Conservation (phyloP, 139 green algal species). For the Tetradesmus obliquus region DNA sequence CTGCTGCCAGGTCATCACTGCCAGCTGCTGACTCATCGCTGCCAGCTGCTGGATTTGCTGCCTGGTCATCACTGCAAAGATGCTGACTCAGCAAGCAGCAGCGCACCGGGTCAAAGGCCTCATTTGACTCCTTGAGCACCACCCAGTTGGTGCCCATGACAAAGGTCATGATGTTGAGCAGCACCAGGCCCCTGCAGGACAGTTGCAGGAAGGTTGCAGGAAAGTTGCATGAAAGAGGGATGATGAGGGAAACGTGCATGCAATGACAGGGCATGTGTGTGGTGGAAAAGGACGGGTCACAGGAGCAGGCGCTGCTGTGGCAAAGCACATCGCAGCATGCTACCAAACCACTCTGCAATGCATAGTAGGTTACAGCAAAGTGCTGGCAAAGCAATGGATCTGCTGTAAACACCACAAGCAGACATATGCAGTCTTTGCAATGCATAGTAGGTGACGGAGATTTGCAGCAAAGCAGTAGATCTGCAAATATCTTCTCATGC, state of each 20-base stretch:
- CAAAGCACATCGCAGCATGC: not conserved
- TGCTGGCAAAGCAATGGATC: too few relatives aligned
- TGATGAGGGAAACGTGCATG: too few relatives aligned
- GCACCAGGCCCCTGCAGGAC: slow-evolving; percentile 27
- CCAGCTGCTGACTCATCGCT: not conserved
- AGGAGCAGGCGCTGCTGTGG: not conserved
- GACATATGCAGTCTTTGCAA: too few relatives aligned
- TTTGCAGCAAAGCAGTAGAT: not conserved
- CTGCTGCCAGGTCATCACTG: not conserved
- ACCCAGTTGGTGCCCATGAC: slow-evolving; percentile 47
- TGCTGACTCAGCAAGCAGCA: not conserved
- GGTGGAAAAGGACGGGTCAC: not conserved
- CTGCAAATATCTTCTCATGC: not conserved
- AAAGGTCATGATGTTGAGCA: slow-evolving; percentile 53
- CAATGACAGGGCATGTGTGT: not conserved
- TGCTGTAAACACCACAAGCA: too few relatives aligned
- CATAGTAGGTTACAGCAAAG: not conserved
- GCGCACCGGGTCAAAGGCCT: slow-evolving; percentile 12
- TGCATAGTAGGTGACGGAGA: not conserved
- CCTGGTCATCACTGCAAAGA: not conserved
- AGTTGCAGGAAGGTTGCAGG: not conserved
- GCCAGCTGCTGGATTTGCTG: not conserved
- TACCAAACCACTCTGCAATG: not conserved
- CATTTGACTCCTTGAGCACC: slow-evolving; percentile 34
- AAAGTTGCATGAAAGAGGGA: too few relatives aligned